phyloP scores from a whole-genome alignment of 176 grass and related monocot species.

The Chloris gayana region DNA sequence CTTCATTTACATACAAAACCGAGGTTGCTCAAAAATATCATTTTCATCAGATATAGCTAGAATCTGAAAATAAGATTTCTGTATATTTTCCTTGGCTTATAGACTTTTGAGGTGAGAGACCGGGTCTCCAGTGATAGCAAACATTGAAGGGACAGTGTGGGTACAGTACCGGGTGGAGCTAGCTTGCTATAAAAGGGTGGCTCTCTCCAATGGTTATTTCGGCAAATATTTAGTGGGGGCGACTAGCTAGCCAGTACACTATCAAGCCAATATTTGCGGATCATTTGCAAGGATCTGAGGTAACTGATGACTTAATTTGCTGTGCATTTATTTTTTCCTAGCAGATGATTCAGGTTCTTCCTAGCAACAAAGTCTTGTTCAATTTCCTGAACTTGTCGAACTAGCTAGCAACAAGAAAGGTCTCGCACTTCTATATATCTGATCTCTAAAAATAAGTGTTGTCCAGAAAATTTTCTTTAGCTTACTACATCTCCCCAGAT shows the following conservation, averaged over 20 bases:
- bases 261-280: background rate
- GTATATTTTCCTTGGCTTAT: background rate
- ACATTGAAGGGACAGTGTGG: background rate
- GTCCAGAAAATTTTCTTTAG: too few species aligned
- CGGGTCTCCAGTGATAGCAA: background rate
- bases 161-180: background rate
- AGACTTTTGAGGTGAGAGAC: background rate
- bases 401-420: background rate
- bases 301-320: background rate
- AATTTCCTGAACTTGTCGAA: too few species aligned
- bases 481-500: too few species aligned
- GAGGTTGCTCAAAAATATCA: background rate
- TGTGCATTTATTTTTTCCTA: background rate
- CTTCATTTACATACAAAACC: background rate
- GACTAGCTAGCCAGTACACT: background rate
- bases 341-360: background rate
- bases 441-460: background rate
- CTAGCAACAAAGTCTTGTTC: too few species aligned
- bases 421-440: background rate
- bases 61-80: background rate
- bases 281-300: conserved; percentile 21
- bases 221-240: background rate
- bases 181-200: conserved; percentile 15
- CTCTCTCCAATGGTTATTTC: background rate
- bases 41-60: conserved; percentile 35